These are phyloP conservation scores for Hypoxylon crocopeplum DNA, from an alignment of 495 filamentous ascomycete species.

Conservation along the genomic window DNA sequence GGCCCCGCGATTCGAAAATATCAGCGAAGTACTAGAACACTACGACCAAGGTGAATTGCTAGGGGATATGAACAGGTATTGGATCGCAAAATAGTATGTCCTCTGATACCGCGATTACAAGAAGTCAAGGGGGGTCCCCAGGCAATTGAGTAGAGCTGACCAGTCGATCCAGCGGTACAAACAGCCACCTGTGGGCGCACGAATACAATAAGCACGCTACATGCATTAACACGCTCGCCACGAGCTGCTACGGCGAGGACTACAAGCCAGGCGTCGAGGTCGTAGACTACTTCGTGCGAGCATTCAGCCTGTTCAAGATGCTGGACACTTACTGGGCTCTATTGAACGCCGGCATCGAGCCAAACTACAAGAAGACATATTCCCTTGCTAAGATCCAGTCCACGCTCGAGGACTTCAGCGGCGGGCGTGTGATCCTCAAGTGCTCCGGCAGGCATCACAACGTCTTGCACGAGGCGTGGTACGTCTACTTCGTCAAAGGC, in stretches of 20 bases:
- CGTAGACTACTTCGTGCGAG: slow-evolving; percentile 66
- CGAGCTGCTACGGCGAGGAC: slow-evolving; percentile 69
- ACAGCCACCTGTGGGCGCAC: slow-evolving; percentile 78
- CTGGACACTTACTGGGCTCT: slow-evolving; percentile 65
- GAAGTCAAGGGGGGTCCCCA: too few relatives aligned
- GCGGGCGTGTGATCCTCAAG: slow-evolving; percentile 70
- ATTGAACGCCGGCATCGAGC: slow-evolving; percentile 67
- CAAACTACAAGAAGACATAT: slow-evolving; percentile 67
- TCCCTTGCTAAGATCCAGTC: slow-evolving; percentile 65
- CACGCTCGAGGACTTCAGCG: slow-evolving; percentile 68
- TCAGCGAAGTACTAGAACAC: slow-evolving; percentile 68
- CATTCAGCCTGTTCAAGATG: slow-evolving; percentile 66
- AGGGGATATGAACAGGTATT: slow-evolving; percentile 77
- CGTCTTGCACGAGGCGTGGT: slow-evolving; percentile 81
- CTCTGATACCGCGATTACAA: not conserved
- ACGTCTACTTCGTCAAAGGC: slow-evolving; percentile 81
- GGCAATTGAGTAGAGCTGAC: slow-evolving; percentile 4
- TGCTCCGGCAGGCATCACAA: slow-evolving; percentile 59
- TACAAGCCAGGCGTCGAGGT: slow-evolving; percentile 67
- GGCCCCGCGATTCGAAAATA: slow-evolving; percentile 71
- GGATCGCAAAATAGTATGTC: slow-evolving; percentile 63
- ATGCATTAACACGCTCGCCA: slow-evolving; percentile 73
- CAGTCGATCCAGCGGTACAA: slow-evolving; percentile 53
- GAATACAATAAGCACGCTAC: slow-evolving; percentile 90
- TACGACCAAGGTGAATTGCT: slow-evolving; percentile 68